Conservation (phyloP, 208 protist genomes). For the Trypanosoma lewisi region DNA sequence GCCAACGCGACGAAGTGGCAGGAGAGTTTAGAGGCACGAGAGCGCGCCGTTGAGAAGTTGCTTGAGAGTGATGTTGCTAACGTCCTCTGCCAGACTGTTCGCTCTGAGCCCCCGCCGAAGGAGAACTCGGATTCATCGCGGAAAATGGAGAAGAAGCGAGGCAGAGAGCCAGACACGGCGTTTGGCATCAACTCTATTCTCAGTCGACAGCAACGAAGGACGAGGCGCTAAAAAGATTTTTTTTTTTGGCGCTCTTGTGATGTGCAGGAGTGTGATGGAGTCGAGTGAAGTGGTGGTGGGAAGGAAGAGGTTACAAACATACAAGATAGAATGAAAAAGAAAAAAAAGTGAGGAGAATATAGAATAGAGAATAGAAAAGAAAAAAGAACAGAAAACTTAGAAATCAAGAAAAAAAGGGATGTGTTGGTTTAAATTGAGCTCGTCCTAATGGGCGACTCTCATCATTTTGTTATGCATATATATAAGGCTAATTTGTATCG, state of each 20-base stretch:
- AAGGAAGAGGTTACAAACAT: too few species aligned
- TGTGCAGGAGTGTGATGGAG: not conserved
- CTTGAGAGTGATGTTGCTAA: conserved; percentile 6
- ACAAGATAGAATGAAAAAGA: too few species aligned
- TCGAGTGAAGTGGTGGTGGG: not conserved
- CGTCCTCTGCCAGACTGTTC: conserved; percentile 7
- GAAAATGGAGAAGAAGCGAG: conserved; percentile 41
- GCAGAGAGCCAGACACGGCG: conserved; percentile 35
- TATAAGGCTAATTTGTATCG: too few species aligned
- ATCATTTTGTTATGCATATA: too few species aligned
- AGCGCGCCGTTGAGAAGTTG: conserved; percentile 18
- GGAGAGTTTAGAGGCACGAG: conserved; percentile 25
- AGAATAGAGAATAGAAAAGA: too few species aligned
- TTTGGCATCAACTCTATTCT: conserved; percentile 65
- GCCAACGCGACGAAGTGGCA: conserved; percentile 19
- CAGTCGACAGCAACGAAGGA: conserved; percentile 28
- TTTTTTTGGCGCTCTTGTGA: conserved; percentile 7
- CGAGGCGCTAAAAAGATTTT: conserved; percentile 9
- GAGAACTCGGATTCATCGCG: not conserved
- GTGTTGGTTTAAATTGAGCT: too few species aligned
- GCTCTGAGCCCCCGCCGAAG: not conserved
- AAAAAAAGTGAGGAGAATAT: too few species aligned
- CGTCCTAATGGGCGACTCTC: too few species aligned
- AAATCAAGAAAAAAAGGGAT: too few species aligned
- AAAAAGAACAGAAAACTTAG: too few species aligned